These are phyloP conservation scores for Scalesia atractyloides DNA, from an alignment of 129 eudicot genomes.

Conservation along the genomic window DNA sequence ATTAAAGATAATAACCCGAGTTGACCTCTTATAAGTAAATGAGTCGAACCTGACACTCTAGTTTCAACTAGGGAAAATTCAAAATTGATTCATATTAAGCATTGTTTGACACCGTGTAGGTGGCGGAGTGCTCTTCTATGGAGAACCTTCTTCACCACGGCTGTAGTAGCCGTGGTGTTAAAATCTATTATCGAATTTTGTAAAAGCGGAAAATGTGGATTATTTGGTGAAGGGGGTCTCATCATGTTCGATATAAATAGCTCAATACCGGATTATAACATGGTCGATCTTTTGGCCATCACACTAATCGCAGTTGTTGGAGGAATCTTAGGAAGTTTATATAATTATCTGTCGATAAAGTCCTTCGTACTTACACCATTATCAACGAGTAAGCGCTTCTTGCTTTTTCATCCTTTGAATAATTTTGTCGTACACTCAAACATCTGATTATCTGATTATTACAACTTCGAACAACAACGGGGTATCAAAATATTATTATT, in stretches of 20 bases:
- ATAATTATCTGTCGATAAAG: slow-evolving; percentile 90
- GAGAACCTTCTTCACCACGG: slow-evolving; percentile 97
- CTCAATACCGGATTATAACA: slow-evolving; percentile 50
- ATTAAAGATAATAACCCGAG: background rate
- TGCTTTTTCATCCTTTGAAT: background rate
- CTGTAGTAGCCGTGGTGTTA: slow-evolving; percentile 87
- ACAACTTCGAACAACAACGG: background rate
- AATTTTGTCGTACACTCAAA: too few relatives aligned
- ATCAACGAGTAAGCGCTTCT: slow-evolving; percentile 68
- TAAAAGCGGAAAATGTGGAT: slow-evolving; percentile 73
- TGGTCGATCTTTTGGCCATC: slow-evolving; percentile 71
- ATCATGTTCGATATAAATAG: slow-evolving; percentile 89
- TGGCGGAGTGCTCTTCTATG: slow-evolving; percentile 99
- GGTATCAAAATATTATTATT: background rate
- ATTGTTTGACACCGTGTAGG: slow-evolving; percentile 45
- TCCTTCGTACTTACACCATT: slow-evolving; percentile 69
- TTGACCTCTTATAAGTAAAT: background rate
- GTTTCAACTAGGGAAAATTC: background rate
- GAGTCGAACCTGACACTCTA: background rate
- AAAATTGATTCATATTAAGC: background rate
- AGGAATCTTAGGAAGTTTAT: slow-evolving; percentile 80
- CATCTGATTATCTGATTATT: background rate
- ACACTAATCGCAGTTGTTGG: slow-evolving; percentile 76
- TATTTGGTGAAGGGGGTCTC: slow-evolving; percentile 92
- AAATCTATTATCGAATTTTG: slow-evolving; percentile 74